These are phyloP conservation scores for Rhizoctonia solani DNA, from an alignment of 1,284 basidiomycete species.

Conservation along the genomic window DNA sequence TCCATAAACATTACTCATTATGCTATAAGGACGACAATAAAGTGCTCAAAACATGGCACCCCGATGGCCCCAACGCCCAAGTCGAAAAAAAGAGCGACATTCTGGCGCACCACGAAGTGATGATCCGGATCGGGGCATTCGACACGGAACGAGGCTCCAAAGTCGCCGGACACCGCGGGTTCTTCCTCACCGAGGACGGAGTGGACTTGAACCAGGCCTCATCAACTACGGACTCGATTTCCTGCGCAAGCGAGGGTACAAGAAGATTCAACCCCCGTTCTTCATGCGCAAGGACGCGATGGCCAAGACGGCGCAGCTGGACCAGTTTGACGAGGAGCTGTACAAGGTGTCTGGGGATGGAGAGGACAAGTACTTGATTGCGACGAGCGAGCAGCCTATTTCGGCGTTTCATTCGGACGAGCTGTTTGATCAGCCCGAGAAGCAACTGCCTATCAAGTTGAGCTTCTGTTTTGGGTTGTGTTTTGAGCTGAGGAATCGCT, in stretches of 20 bases:
- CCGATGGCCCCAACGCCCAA: conserved; percentile 69
- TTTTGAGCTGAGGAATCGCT: no score
- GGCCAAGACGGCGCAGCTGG: conserved; percentile 96
- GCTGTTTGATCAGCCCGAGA: conserved; percentile 93
- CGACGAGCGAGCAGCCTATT: conserved; percentile 98
- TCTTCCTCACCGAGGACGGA: conserved; percentile 94
- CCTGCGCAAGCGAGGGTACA: conserved; percentile 80
- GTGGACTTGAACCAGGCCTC: conserved; percentile 97
- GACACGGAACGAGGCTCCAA: conserved; percentile 95
- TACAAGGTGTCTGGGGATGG: conserved; percentile 94
- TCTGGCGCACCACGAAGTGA: conserved; percentile 95
- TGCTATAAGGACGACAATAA: conserved; percentile 82
- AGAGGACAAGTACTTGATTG: conserved; percentile 98
- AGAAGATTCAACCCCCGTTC: conserved; percentile 96
- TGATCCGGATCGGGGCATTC: conserved; percentile 91
- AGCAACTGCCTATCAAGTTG: conserved; percentile 88
- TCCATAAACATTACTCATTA: neutral
- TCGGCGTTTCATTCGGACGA: conserved; percentile 95
- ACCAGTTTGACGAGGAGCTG: conserved; percentile 97
- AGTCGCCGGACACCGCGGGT: conserved; percentile 93
- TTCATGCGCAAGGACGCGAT: conserved; percentile 99
- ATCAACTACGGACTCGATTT: conserved; percentile 96
- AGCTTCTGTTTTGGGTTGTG: no score
- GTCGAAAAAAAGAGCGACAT: conserved; percentile 71
- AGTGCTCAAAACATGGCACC: conserved; percentile 83